A percentile compares a stretch with the other conserved stretches of the same genome.
Conservation (phyloP, 192 early-diverging fungal species). For the Jimgerdemannia flammicorona region DNA sequence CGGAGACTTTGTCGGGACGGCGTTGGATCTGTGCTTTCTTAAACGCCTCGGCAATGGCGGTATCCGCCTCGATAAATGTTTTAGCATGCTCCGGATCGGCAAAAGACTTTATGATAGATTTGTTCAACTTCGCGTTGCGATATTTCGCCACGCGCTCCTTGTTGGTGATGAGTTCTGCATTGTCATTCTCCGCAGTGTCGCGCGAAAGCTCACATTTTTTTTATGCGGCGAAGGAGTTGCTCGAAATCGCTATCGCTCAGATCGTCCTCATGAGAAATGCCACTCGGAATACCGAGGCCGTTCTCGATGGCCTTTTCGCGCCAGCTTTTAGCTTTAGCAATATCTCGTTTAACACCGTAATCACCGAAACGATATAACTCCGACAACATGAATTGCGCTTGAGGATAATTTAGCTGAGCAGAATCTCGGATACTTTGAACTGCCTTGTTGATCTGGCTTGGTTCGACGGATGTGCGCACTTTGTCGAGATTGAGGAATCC, state of each 20-base stretch:
- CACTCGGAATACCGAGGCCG: background rate
- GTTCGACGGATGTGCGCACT: background rate
- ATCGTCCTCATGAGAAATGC: background rate
- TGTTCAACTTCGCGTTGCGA: background rate
- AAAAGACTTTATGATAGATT: background rate
- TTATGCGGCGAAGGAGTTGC: background rate
- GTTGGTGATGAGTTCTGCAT: background rate
- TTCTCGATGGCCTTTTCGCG: background rate
- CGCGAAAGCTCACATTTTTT: background rate
- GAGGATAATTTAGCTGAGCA: background rate
- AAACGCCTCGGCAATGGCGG: background rate
- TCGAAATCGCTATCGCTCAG: background rate
- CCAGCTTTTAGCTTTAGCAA: background rate
- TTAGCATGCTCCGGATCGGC: background rate
- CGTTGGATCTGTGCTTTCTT: background rate
- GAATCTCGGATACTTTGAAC: background rate
- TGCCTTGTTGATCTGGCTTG: background rate
- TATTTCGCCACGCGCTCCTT: background rate
- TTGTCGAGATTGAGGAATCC: background rate
- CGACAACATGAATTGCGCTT: background rate
- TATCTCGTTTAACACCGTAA: background rate
- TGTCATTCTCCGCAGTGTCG: background rate
- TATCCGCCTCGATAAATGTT: background rate
- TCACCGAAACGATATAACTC: background rate
- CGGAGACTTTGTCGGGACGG: no score